A percentile compares a stretch with the other conserved stretches of the same genome.
These are phyloP conservation scores for Glycine soja DNA, from an alignment of 306 rosid genomes.

Conservation along the genomic window DNA sequence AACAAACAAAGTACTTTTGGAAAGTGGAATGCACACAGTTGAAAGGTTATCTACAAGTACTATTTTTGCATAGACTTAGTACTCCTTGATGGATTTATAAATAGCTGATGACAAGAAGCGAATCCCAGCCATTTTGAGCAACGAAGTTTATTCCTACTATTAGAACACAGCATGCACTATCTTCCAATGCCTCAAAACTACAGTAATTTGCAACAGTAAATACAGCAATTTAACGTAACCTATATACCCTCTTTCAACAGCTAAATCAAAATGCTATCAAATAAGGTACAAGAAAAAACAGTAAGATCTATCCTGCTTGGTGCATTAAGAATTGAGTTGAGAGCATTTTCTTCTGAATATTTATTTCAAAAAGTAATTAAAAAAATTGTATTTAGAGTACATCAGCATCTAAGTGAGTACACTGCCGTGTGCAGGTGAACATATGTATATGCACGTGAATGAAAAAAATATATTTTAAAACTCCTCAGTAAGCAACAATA, in stretches of 20 bases:
- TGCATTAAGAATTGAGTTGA: neutral
- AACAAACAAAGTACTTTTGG: constrained; percentile 31
- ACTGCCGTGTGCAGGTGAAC: neutral
- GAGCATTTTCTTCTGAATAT: neutral
- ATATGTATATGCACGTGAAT: neutral
- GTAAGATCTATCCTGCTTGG: neutral
- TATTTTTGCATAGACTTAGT: constrained; percentile 48
- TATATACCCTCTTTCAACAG: constrained; percentile 5
- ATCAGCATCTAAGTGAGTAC: neutral
- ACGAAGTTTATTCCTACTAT: neutral
- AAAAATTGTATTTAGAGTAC: neutral
- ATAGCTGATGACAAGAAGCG: constrained; percentile 19
- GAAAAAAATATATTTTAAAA: neutral
- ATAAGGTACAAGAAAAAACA: neutral
- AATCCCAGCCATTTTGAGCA: constrained; percentile 29
- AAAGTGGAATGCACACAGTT: constrained; percentile 37
- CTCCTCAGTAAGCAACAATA: neutral
- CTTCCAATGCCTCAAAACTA: neutral
- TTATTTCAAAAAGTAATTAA: neutral
- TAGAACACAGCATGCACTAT: neutral
- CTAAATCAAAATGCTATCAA: neutral
- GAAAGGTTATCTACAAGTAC: constrained; percentile 34
- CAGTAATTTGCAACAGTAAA: constrained; percentile 2
- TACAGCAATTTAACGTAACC: neutral
- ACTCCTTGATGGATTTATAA: neutral